Conservation (phyloP, 805 yeast genomes). For the Wickerhamomyces queroliae region DNA sequence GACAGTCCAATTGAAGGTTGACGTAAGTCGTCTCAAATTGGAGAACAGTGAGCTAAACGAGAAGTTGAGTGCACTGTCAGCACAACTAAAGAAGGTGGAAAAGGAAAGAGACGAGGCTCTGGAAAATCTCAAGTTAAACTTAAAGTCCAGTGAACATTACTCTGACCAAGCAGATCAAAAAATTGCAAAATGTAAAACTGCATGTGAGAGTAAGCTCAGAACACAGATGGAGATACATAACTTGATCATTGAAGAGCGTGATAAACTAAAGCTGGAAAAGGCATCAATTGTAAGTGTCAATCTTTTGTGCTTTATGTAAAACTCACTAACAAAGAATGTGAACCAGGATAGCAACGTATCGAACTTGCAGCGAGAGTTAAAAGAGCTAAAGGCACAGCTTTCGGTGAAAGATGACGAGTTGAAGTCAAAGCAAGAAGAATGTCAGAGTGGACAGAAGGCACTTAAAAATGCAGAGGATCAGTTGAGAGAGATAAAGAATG, state of each 20-base stretch:
- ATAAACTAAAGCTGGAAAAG: constrained; percentile 17
- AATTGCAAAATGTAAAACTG: constrained; percentile 15
- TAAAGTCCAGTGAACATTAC: background rate
- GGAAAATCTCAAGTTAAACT: background rate
- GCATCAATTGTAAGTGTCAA: constrained; percentile 16
- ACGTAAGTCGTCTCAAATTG: too few species aligned
- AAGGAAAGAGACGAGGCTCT: background rate
- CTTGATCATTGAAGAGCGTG: constrained; percentile 24
- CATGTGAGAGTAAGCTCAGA: constrained; percentile 29
- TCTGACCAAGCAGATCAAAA: constrained; percentile 11
- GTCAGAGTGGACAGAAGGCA: background rate
- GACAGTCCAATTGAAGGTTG: too few species aligned
- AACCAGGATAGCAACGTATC: too few species aligned
- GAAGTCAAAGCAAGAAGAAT: background rate
- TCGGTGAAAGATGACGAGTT: background rate
- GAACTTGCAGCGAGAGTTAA: too few species aligned
- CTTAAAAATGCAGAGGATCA: background rate
- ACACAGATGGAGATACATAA: constrained; percentile 29
- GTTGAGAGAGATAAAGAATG: constrained; percentile 4
- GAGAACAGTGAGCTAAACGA: too few species aligned
- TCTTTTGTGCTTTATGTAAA: too few species aligned
- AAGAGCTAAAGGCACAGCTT: too few species aligned
- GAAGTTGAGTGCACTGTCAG: background rate
- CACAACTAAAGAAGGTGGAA: background rate
- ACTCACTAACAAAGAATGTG: too few species aligned